phyloP scores from a whole-genome alignment of 2,329 filamentous ascomycete genomes.

The Lasiodiplodia hormozganensis region DNA sequence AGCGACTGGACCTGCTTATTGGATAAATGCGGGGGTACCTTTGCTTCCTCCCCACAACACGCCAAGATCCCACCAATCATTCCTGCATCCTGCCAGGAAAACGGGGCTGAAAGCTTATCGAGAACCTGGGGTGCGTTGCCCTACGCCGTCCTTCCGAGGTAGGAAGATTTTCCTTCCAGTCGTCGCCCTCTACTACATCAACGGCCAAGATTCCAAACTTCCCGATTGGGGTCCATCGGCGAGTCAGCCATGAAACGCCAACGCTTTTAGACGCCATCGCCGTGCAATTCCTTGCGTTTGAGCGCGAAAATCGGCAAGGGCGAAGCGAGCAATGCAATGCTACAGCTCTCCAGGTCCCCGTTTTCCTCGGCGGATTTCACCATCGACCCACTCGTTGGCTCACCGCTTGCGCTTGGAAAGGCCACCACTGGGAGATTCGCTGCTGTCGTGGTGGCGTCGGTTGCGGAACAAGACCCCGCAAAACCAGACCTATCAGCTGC shows the following conservation, averaged over 20 bases:
- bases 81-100: background rate
- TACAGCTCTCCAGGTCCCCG: background rate
- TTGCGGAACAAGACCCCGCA: constrained; percentile 1
- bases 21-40: constrained; percentile 25
- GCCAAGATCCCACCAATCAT: constrained; percentile 23
- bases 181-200: background rate
- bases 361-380: constrained; percentile 8
- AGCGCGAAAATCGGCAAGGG: background rate
- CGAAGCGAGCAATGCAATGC: background rate
- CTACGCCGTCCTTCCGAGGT: background rate
- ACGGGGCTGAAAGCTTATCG: constrained; percentile 8
- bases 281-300: constrained; percentile 5
- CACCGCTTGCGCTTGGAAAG: constrained; percentile 17
- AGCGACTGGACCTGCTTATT: background rate
- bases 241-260: constrained; percentile 3
- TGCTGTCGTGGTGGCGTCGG: constrained; percentile 2
- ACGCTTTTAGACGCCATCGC: background rate
- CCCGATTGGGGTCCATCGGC: background rate
- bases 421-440: constrained; percentile 10
- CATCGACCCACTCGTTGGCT: background rate
- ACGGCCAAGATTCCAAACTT: background rate
- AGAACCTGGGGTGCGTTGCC: constrained; percentile 12
- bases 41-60: background rate
- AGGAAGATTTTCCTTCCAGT: constrained; percentile 13
- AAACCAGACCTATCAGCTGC: background rate